Evolutionary conservation across 2,329 filamentous ascomycete genomes (phyloP), one percentile per base, ranked within the genome.

Genomic region (Fusarium coicis): DNA sequence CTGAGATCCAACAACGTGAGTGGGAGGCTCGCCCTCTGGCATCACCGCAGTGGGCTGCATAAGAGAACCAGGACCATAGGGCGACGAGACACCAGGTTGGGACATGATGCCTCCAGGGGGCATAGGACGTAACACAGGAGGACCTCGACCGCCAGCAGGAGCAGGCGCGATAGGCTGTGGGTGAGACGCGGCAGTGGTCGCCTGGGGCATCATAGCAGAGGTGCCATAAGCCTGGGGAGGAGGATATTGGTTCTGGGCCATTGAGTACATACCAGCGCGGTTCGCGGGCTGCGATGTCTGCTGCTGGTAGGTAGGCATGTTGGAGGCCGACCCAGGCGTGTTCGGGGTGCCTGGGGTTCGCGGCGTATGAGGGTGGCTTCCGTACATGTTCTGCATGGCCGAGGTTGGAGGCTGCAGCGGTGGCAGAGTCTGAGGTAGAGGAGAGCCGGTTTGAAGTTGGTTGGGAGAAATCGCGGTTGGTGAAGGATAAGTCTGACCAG

Each of bases 1-100:
- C 84, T 98, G 96, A 32, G 95, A 97, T 60, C 96, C 96, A 61
- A 98, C 96, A 54, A 98, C 96, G 80, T 98, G 96, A 37, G 94
- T 96, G 21, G 93, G 93, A 77, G 91, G 90, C 18, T 92, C 90
- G 39, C 82, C 84, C 53, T 89, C 89, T 66, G 85, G 86, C 67
- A 88, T 81, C 76, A 89, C 87, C 75, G 85, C 84, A 75, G 85
- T 86, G 79, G 85, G 88, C 62, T 86, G 84, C 87, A 91, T 89
- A 75, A 89, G 82, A 11, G 85, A 84, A 82, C 84, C 84, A 70
- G 88, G 87, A 59, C 87, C 89, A 77, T 92, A 93, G 11, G 91
- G 89, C 40, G 88, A 89, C 23, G 83, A 83, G 77, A 91, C 85
- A 42, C 87, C 87, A 14, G 85, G 84, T 80, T 90, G 88, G 32